phyloP scores from a whole-genome alignment of 1,284 basidiomycete species.

The Inonotus obliquus region DNA sequence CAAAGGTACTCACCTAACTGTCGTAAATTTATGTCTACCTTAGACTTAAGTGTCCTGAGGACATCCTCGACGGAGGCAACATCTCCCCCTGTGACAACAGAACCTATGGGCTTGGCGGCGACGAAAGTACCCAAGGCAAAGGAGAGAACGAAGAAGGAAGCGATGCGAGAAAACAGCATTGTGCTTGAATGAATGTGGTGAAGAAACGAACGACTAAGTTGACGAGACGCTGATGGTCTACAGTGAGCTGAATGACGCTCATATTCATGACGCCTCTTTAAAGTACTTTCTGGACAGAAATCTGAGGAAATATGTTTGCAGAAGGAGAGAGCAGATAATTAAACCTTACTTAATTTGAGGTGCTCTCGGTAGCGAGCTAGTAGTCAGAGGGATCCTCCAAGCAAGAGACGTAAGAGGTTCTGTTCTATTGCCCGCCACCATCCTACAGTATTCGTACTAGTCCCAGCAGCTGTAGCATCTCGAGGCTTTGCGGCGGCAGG shows the following conservation, averaged over 20 bases:
- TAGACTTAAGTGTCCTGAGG: constrained; percentile 12
- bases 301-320: neutral
- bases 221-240: neutral
- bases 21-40: constrained; percentile 1
- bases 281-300: neutral
- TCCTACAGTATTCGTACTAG: neutral
- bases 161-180: constrained; percentile 6
- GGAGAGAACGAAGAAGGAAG: neutral
- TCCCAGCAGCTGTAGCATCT: too few relatives aligned
- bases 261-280: neutral
- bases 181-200: neutral
- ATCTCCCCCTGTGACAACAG: constrained; percentile 5
- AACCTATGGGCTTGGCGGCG: constrained; percentile 8
- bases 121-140: constrained; percentile 5
- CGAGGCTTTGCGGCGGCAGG: too few relatives aligned
- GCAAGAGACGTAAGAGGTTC: neutral
- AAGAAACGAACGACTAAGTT: neutral
- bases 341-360: neutral
- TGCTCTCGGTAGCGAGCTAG: neutral
- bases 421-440: neutral
- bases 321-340: neutral
- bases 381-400: neutral
- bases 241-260: neutral
- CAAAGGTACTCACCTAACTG: constrained; percentile 11
- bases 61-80: constrained; percentile 6